A percentile compares a stretch with the other conserved stretches of the same genome.
phyloP scores from a whole-genome alignment of 2,329 filamentous ascomycete species.

The Sporothrix brasiliensis region DNA sequence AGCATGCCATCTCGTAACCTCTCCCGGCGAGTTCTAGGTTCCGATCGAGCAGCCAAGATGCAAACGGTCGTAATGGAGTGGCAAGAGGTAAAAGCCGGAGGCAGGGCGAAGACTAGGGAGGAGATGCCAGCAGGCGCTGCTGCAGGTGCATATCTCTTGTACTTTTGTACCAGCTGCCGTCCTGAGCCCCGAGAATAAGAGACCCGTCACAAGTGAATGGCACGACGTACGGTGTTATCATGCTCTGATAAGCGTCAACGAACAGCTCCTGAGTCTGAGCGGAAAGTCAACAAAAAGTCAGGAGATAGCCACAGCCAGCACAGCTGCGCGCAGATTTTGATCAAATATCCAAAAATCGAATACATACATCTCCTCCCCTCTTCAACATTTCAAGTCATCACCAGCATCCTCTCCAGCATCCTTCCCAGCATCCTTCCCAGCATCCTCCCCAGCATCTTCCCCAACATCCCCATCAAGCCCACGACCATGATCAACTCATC shows the following conservation, averaged over 20 bases:
- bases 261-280: neutral
- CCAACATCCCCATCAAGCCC: neutral
- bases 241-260: neutral
- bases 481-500: neutral
- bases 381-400: too few relatives aligned
- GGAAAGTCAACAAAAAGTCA: neutral
- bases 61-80: neutral
- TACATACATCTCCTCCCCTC: too few relatives aligned
- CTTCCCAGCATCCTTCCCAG: neutral
- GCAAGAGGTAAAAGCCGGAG: neutral
- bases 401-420: too few relatives aligned
- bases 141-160: neutral
- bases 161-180: neutral
- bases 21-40: neutral
- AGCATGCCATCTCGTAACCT: neutral
- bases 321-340: neutral
- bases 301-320: too few relatives aligned
- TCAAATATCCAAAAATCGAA: neutral
- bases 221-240: neutral
- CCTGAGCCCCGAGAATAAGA: neutral
- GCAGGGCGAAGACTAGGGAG: neutral
- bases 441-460: neutral
- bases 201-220: neutral
- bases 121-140: neutral
- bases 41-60: constrained; percentile 1